Base-by-base conservation (phyloP, 2,329 filamentous ascomycete genomes). In the Myriosclerotinia curreyana region DNA sequence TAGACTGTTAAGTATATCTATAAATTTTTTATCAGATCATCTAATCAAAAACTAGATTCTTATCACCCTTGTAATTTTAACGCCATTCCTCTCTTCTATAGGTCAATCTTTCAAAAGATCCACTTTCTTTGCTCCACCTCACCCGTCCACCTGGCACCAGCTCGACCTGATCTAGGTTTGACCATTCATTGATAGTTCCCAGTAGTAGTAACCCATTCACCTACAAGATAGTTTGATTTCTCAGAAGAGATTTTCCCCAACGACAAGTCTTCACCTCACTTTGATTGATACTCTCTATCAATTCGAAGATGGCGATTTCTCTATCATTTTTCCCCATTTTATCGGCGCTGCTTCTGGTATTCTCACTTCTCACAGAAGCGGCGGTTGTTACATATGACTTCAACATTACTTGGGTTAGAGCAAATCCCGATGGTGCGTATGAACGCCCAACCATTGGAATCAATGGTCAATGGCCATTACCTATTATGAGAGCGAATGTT, bases 391-490 rank as follows among this genome's bases (percentile, higher is more conserved):
- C 76, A 5, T 84, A 88, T 71, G 80, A 90, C 74, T 91, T 89
- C 77, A 85, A 87, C 70, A 80, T 91, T 67, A 83, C 82, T 65
- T 92, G 90, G 89, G 85, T 91, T 14, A 82, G 77, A 50, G 84
- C 87, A 42, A 88, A 90, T 70, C 91, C 90, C 0, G 90, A 94
- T 77, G 87, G 86, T 28, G 78, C 81, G 9, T 81, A 82, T 65
- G 79, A 83, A 48, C 82, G 90, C 40, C 81, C 85, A n/a, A 83
- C 84, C 4, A 90, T 94, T 72, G 89, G 88, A 53, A 88, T 95
- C 77, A 94, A 95, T 71, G 84, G 84, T 5, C 75, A 87, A 77
- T 92, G 90, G 88, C 91, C 90, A 1, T 82, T 89, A 60, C 90
- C 91, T 0, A 75, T 77, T 34, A 86, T 92, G 64, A 80, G 83